Percentiles rank a stretch among this genome's conserved stretches.
Conservation (phyloP, 2,329 filamentous ascomycete species). For the Sporothrix pallida region DNA sequence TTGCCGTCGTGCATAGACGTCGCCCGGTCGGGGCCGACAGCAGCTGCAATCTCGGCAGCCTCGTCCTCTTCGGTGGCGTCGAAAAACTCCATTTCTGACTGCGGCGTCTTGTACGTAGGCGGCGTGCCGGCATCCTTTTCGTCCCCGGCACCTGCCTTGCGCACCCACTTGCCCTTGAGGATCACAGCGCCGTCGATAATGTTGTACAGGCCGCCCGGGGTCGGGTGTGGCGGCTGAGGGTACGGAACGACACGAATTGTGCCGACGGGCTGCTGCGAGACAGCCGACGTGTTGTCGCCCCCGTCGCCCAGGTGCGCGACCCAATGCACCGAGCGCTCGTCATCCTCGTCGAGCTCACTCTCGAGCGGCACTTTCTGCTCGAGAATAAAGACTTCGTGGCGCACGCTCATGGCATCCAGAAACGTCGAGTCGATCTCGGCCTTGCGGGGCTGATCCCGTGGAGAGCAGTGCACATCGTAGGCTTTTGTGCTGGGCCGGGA, state of each 20-base stretch:
- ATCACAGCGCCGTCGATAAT: constrained; percentile 50
- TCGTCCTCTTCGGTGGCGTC: constrained; percentile 37
- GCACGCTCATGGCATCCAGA: constrained; percentile 67
- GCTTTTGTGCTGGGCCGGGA: constrained; percentile 42
- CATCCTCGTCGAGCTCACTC: constrained; percentile 81
- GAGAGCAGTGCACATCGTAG: constrained; percentile 46
- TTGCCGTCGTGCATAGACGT: constrained; percentile 62
- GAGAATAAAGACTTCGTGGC: constrained; percentile 64
- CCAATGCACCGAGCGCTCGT: constrained; percentile 82
- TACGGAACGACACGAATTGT: constrained; percentile 83
- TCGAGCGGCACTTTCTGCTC: constrained; percentile 66
- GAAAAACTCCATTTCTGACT: constrained; percentile 36
- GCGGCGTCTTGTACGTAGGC: constrained; percentile 33
- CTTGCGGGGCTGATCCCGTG: constrained; percentile 50
- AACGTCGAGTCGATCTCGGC: constrained; percentile 60
- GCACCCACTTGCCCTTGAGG: constrained; percentile 36
- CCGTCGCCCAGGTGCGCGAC: constrained; percentile 71
- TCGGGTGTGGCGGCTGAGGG: constrained; percentile 71
- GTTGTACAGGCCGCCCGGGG: constrained; percentile 54
- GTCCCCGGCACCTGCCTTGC: constrained; percentile 39
- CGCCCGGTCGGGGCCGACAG: constrained; percentile 48
- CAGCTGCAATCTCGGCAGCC: constrained; percentile 26
- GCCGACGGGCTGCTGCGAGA: constrained; percentile 64
- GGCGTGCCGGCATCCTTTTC: not conserved
- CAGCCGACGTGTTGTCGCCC: constrained; percentile 46